phyloP scores from a whole-genome alignment of 1,284 basidiomycete genomes.

The Cryptococcus sp. region DNA sequence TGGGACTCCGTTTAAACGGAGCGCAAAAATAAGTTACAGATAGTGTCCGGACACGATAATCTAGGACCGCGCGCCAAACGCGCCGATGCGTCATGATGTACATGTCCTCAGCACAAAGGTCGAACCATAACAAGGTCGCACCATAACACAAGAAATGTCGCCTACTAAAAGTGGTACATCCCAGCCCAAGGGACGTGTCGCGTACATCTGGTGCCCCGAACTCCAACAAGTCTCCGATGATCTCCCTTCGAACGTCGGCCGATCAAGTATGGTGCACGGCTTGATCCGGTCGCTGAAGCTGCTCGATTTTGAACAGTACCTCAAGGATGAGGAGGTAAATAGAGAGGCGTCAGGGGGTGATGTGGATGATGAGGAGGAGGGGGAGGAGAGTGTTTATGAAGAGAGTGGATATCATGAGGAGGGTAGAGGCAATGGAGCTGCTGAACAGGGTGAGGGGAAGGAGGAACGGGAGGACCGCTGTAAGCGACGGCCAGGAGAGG shows the following conservation, averaged over 20 bases:
- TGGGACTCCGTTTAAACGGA: too few relatives aligned
- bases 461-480: background rate
- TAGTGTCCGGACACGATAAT: too few relatives aligned
- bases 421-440: background rate
- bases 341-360: background rate
- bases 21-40: too few relatives aligned
- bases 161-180: too few relatives aligned
- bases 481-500: background rate
- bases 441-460: background rate
- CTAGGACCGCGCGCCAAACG: too few relatives aligned
- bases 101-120: too few relatives aligned
- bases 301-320: conserved; percentile 41
- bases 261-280: conserved; percentile 76
- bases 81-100: too few relatives aligned
- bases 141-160: too few relatives aligned
- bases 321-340: conserved; percentile 54
- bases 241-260: conserved; percentile 74
- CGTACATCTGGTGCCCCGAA: conserved; percentile 39
- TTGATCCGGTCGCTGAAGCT: conserved; percentile 62
- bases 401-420: background rate
- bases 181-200: background rate
- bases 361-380: background rate
- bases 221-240: conserved; percentile 45
- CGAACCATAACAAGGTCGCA: too few relatives aligned
- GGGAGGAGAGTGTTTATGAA: background rate